Evolutionary conservation across 1,284 basidiomycete species (phyloP).

Genomic region (Coniferiporia sulphurascens): DNA sequence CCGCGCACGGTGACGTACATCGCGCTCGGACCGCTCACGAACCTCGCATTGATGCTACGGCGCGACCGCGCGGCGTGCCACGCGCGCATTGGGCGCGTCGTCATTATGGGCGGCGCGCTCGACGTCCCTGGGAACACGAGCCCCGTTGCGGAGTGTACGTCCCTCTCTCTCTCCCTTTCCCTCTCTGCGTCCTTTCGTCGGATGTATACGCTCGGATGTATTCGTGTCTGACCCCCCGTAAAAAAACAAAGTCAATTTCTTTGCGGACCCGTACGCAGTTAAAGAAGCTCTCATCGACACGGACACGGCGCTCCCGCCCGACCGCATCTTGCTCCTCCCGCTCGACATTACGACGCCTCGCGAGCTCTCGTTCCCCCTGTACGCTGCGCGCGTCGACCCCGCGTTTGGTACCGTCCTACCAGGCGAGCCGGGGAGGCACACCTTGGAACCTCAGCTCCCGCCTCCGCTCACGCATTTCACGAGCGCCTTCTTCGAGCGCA

Average conservation of each 20-base stretch:
- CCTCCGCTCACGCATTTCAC: constrained; percentile 68
- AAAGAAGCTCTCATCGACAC: constrained; percentile 51
- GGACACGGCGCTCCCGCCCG: constrained; percentile 44
- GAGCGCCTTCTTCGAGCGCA: constrained; percentile 71
- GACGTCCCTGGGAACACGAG: constrained; percentile 91
- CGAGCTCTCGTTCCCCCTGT: constrained; percentile 66
- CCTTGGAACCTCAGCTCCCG: constrained; percentile 28
- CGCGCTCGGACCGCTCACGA: constrained; percentile 86
- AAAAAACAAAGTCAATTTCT: constrained; percentile 74
- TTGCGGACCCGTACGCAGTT: constrained; percentile 88
- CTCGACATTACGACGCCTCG: constrained; percentile 81
- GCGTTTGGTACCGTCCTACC: constrained; percentile 45
- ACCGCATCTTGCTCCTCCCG: constrained; percentile 68
- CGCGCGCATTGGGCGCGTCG: constrained; percentile 64
- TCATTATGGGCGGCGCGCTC: constrained; percentile 95
- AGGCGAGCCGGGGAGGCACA: constrained; percentile 9
- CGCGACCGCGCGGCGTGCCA: constrained; percentile 51
- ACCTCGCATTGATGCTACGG: constrained; percentile 68
- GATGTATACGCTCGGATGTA: too few species aligned
- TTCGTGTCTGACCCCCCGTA: neutral
- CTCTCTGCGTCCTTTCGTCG: too few species aligned
- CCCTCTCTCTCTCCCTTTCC: constrained; percentile 15
- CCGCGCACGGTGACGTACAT: constrained; percentile 75
- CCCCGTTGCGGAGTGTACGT: constrained; percentile 74
- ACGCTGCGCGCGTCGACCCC: constrained; percentile 51